These are phyloP conservation scores for Pestalotiopsis sp. DNA, from an alignment of 2,329 filamentous ascomycete species.

Conservation along the genomic window DNA sequence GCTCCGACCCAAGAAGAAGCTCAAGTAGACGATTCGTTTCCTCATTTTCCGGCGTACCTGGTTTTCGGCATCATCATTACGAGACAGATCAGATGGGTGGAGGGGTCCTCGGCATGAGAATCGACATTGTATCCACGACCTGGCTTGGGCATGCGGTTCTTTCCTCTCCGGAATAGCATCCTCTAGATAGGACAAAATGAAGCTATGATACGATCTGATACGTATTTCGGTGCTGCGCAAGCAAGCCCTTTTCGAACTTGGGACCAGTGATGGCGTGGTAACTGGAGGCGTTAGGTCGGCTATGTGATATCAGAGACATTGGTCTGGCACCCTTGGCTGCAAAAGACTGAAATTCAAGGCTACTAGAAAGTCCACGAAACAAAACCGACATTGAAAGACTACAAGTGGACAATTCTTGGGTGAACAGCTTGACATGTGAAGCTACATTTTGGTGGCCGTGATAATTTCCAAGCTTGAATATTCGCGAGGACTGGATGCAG, in stretches of 20 bases:
- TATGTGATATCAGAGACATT: too few species aligned
- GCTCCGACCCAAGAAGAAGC: constrained; percentile 99
- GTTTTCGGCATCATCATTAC: constrained; percentile 34
- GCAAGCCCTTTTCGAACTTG: not conserved
- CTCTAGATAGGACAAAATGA: constrained; percentile 18
- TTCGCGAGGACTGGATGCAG: not conserved
- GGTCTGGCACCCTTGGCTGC: too few species aligned
- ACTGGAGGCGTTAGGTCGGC: too few species aligned
- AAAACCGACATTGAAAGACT: too few species aligned
- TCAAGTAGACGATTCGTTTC: constrained; percentile 72
- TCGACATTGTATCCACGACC: constrained; percentile 7
- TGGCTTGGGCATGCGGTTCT: constrained; percentile 47
- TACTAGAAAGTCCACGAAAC: too few species aligned
- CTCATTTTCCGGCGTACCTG: constrained; percentile 38
- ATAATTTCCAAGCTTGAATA: not conserved
- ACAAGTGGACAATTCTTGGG: too few species aligned
- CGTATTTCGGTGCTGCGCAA: not conserved
- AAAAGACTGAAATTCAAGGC: too few species aligned
- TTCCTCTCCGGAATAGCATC: constrained; percentile 14
- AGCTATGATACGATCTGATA: constrained; percentile 17
- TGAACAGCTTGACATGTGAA: not conserved
- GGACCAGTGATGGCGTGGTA: not conserved
- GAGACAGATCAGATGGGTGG: constrained; percentile 23
- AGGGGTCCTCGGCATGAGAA: not conserved
- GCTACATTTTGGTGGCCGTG: not conserved